phyloP scores from a whole-genome alignment of 495 filamentous ascomycete species.

The Penicillium turbatum region DNA sequence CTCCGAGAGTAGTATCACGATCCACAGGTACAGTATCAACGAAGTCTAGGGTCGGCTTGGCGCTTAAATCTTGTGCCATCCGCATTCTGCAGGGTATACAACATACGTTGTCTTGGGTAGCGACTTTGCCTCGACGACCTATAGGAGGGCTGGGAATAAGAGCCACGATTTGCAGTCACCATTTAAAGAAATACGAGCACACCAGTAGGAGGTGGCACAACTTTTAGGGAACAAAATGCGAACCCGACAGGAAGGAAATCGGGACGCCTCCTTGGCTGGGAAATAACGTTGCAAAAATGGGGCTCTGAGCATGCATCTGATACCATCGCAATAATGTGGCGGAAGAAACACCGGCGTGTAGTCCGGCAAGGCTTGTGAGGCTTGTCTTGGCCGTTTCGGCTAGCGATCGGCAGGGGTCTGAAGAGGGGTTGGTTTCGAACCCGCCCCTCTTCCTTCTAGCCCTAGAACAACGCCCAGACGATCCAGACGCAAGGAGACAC shows the following conservation, averaged over 20 bases:
- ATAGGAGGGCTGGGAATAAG: not conserved
- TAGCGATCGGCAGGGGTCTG: slow-evolving; percentile 3
- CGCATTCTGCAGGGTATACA: not conserved
- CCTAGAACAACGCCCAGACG: not conserved
- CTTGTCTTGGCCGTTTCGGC: slow-evolving; percentile 4
- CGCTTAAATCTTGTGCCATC: not conserved
- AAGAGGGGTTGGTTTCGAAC: slow-evolving; percentile 5
- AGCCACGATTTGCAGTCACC: not conserved
- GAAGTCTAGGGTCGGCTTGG: not conserved
- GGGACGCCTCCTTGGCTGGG: not conserved
- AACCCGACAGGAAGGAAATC: not conserved
- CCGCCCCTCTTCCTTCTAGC: slow-evolving; percentile 3
- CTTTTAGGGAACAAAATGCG: not conserved
- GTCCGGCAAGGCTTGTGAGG: slow-evolving; percentile 6
- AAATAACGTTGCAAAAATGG: not conserved
- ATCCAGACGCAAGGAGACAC: slow-evolving; percentile 5
- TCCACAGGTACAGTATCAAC: not conserved
- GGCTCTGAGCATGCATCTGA: not conserved
- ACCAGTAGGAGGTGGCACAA: not conserved
- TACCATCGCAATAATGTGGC: not conserved
- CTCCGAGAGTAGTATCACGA: not conserved
- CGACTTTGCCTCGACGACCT: not conserved
- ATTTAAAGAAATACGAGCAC: not conserved
- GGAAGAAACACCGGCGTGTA: slow-evolving; percentile 4
- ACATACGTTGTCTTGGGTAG: not conserved